Base-by-base conservation (phyloP, 352 stramenopile genomes). In the Phytophthora kernoviae region DNA sequence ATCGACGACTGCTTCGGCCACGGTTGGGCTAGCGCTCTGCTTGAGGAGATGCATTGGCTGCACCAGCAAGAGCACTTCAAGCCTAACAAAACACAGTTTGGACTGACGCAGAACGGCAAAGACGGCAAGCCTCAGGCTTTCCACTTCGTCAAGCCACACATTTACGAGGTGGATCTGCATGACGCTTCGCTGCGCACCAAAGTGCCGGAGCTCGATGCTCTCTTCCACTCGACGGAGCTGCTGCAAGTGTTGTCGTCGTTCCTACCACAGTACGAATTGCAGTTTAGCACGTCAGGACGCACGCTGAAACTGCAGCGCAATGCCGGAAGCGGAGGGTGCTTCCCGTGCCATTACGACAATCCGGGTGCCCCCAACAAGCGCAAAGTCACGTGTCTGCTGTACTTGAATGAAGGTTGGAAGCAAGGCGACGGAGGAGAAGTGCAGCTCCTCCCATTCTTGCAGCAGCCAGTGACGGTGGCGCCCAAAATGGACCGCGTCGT, bases 311-410 rank as follows among this genome's bases (percentile, higher is more conserved):
- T 94, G 26, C 85, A 94, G 63, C 77, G 73, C 68, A 94, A 94
- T 53, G 77, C 73, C 18, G 84, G 84, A 50, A 63, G 77, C 18
- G 82, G 82, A 33, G 85, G 83, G 15, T 93, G 83, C 58, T 94
- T 94, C 49, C 85, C 85, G 24, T 90, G 82, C 53, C 85, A 93
- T 36, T 93, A 93, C 70, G 85, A 94, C 65, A 94, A 94, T 54
- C 85, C 85, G 8, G 81, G 83, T 30, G 66, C 68, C 18, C 85
- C 85, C 6, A 93, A 92, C 74, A 87, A 85, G 51, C 76, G 85
- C 42, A 87, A 87, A 49, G 62, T 94, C 36, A 93, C 85, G 32
- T 92, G 83, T 54, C 60, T 94, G 51, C 55, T 94, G 18, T 94
- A 94, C 57, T 58, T 94, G 24, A 94, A 94, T 52, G 81, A 86